A percentile compares a stretch with the other conserved stretches of the same genome.
Conservation (phyloP, 164 flowering plant genomes). For the Paratinospora sagittata region DNA sequence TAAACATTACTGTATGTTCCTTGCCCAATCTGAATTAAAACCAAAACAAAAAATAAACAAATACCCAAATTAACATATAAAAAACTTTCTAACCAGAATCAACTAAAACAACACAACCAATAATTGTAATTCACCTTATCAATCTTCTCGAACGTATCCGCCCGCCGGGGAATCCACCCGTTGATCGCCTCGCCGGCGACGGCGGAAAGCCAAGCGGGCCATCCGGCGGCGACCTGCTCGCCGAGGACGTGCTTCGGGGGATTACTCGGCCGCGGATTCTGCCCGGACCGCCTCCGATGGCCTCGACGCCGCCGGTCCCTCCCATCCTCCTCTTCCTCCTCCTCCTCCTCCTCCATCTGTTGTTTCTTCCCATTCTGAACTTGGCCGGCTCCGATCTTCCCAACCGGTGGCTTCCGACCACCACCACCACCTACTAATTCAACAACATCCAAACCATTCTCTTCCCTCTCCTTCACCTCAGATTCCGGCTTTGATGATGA, state of each 20-base stretch:
- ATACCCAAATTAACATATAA: background rate
- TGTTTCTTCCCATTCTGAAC: constrained; percentile 16
- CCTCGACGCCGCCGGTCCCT: background rate
- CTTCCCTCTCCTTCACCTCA: constrained; percentile 20
- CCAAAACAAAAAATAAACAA: no score
- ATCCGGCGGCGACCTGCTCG: constrained; percentile 57
- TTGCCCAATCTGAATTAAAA: constrained; percentile 47
- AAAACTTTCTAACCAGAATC: background rate
- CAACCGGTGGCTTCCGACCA: no score
- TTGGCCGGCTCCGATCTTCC: no score
- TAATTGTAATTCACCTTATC: constrained; percentile 39
- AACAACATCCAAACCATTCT: constrained; percentile 7
- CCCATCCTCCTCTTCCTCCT: constrained; percentile 16
- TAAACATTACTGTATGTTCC: constrained; percentile 78
- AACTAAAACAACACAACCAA: background rate
- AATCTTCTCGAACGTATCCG: constrained; percentile 45
- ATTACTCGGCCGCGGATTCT: constrained; percentile 37
- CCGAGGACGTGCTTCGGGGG: constrained; percentile 36
- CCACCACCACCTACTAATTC: no score
- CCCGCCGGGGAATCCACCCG: constrained; percentile 53
- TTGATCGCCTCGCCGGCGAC: constrained; percentile 52
- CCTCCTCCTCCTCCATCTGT: constrained; percentile 27
- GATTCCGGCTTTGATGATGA: constrained; percentile 14
- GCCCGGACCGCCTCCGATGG: constrained; percentile 27
- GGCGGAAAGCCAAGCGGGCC: constrained; percentile 56